A percentile compares a stretch with the other conserved stretches of the same genome.
Conservation (phyloP, 176 grass and related monocot genomes). For the Canna indica region DNA sequence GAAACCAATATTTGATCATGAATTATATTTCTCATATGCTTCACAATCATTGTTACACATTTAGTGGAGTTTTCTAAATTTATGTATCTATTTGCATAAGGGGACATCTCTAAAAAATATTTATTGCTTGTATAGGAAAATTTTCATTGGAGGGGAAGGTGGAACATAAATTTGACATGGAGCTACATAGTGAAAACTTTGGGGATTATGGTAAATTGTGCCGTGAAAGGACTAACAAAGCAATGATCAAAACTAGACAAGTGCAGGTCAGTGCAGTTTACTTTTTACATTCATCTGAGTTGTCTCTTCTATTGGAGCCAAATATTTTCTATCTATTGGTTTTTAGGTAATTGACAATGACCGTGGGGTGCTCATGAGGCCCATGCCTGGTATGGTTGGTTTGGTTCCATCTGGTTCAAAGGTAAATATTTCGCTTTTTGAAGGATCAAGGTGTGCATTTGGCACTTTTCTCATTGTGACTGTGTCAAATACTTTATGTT, state of each 20-base stretch:
- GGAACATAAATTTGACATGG: slow-evolving; percentile 86
- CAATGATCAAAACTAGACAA: slow-evolving; percentile 82
- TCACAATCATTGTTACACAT: background rate
- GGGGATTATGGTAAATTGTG: slow-evolving; percentile 68
- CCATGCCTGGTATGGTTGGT: slow-evolving; percentile 79
- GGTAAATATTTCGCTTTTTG: slow-evolving; percentile 26
- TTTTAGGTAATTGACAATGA: slow-evolving; percentile 77
- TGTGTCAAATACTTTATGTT: background rate
- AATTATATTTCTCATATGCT: background rate
- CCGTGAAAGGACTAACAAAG: slow-evolving; percentile 86
- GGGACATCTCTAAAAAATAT: background rate
- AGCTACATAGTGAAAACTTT: slow-evolving; percentile 85
- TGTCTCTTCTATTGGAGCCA: slow-evolving; percentile 13
- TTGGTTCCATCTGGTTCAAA: slow-evolving; percentile 59
- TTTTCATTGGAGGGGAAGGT: slow-evolving; percentile 77
- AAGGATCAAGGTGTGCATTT: background rate
- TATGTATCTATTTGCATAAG: background rate
- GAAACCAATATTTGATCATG: too few relatives aligned
- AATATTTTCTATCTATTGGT: background rate
- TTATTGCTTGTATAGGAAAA: slow-evolving; percentile 37
- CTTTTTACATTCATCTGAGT: slow-evolving; percentile 3
- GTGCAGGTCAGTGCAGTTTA: slow-evolving; percentile 40
- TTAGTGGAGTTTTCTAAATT: background rate
- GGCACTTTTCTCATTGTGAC: too few relatives aligned
- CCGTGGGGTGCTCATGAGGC: slow-evolving; percentile 66